Evolutionary conservation across 495 filamentous ascomycete genomes (phyloP), one percentile per base, ranked within the genome.

Genomic region (Pyrenula massariospora): DNA sequence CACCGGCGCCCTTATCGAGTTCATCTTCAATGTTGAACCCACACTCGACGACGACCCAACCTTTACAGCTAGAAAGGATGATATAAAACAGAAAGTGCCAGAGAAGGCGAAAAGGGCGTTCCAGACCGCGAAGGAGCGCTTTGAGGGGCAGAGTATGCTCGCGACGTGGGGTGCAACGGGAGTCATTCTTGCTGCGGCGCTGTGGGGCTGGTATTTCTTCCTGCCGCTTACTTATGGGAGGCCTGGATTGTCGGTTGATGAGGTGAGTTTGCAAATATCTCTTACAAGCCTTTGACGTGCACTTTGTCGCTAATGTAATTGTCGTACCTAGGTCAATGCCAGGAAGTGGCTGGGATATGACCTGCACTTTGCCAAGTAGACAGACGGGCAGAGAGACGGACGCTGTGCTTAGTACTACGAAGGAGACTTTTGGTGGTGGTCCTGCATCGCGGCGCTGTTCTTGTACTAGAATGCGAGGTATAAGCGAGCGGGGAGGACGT

Each of bases 341-440:
- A 82, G 93, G 69, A 95, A 95, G 74, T 98, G 91, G 93, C 75
- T 97, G 65, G 85, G 86, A 51, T 98, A 98, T 68, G 93, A 98
- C 71, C 78, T 98, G 68, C 93, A 98, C 75, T 98, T 97, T 73
- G 93, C 93, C 42, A 98, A 98, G 81, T 98, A 87, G 73, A 42
- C 31, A 8, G 31, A 15, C 31, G 15, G 31, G 15, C 15, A 15
- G 31, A 42, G 8, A 42, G n/a, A n/a, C n/a, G n/a, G n/a, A n/a
- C n/a, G n/a, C n/a, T n/a, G n/a, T n/a, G n/a, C n/a, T n/a, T n/a
- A n/a, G n/a, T n/a, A n/a, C n/a, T n/a, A n/a, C n/a, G n/a, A n/a
- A n/a, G n/a, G n/a, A n/a, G n/a, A n/a, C n/a, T n/a, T n/a, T n/a
- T n/a, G n/a, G n/a, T n/a, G n/a, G n/a, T n/a, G n/a, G n/a, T n/a